Conservation (phyloP, 2,329 filamentous ascomycete genomes). For the Stagonosporopsis tanaceti region DNA sequence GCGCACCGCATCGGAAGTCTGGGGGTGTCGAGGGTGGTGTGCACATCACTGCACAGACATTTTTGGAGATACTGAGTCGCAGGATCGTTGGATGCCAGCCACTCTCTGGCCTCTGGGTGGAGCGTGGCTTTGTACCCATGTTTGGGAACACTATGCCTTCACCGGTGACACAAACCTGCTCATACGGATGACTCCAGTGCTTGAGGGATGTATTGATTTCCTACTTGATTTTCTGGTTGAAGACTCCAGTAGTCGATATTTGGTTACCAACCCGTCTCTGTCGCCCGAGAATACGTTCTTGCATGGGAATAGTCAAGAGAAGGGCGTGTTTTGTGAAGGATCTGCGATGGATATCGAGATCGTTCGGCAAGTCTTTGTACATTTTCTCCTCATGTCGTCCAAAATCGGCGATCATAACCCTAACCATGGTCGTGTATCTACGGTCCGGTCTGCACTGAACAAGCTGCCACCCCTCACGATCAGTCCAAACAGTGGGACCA, state of each 20-base stretch:
- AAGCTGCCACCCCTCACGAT: slow-evolving; percentile 28
- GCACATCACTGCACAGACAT: slow-evolving; percentile 41
- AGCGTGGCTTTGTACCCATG: slow-evolving; percentile 37
- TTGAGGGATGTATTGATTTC: slow-evolving; percentile 50
- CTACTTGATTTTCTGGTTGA: slow-evolving; percentile 51
- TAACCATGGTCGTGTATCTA: not conserved
- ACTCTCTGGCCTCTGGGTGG: slow-evolving; percentile 40
- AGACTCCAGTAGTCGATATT: slow-evolving; percentile 25
- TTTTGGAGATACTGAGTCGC: slow-evolving; percentile 35
- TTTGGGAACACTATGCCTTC: slow-evolving; percentile 35
- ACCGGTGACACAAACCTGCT: slow-evolving; percentile 29
- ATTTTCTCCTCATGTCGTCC: slow-evolving; percentile 30
- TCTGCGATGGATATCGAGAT: slow-evolving; percentile 60
- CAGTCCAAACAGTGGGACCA: slow-evolving; percentile 39
- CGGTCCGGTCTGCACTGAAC: slow-evolving; percentile 14
- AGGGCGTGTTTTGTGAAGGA: slow-evolving; percentile 23
- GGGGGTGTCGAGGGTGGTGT: slow-evolving; percentile 35
- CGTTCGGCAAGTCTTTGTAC: slow-evolving; percentile 50
- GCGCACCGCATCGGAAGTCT: slow-evolving; percentile 30
- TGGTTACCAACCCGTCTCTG: slow-evolving; percentile 49
- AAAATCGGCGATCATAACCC: not conserved
- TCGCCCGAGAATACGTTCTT: slow-evolving; percentile 51
- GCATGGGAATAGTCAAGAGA: slow-evolving; percentile 35
- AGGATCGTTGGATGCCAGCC: slow-evolving; percentile 34
- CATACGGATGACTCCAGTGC: slow-evolving; percentile 32